phyloP scores from a whole-genome alignment of 495 filamentous ascomycete species.

The Penicillium argentinense region DNA sequence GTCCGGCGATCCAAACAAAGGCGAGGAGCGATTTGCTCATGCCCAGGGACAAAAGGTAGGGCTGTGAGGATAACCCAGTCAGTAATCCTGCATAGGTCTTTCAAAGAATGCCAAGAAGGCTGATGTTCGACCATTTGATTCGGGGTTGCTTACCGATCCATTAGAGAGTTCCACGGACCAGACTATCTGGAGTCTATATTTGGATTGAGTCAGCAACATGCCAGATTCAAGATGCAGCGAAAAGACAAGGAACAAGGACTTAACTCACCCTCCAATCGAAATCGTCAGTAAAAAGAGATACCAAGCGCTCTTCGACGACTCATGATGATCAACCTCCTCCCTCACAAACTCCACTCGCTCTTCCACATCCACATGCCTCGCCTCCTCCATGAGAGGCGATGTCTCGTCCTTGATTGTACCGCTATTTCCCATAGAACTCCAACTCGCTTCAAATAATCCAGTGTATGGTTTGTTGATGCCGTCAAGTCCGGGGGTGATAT shows the following conservation, averaged over 20 bases:
- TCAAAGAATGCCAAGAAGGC: too few relatives aligned
- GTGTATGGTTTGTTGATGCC: background rate
- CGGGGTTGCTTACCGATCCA: conserved; percentile 73
- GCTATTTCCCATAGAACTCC: background rate
- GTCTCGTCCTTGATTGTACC: conserved; percentile 18
- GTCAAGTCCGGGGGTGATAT: background rate
- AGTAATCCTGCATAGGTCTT: too few relatives aligned
- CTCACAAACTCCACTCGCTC: conserved; percentile 14
- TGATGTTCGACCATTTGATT: too few relatives aligned
- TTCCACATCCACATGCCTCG: too few relatives aligned
- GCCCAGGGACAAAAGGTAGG: conserved; percentile 72
- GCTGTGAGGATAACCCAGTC: conserved; percentile 45
- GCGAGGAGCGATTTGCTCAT: conserved; percentile 92
- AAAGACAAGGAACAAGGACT: background rate
- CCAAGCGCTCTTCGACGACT: conserved; percentile 70
- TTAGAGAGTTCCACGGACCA: conserved; percentile 91
- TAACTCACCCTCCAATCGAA: conserved; percentile 69
- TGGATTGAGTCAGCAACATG: background rate
- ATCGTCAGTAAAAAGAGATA: conserved; percentile 84
- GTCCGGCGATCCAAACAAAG: conserved; percentile 91
- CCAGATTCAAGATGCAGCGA: background rate
- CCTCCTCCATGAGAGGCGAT: conserved; percentile 38
- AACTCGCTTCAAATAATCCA: background rate
- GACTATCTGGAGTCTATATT: conserved; percentile 74
- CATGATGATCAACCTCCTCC: conserved; percentile 10